These are phyloP conservation scores for Eutrema japonicum DNA, from an alignment of 345 rosid genomes.

Conservation along the genomic window DNA sequence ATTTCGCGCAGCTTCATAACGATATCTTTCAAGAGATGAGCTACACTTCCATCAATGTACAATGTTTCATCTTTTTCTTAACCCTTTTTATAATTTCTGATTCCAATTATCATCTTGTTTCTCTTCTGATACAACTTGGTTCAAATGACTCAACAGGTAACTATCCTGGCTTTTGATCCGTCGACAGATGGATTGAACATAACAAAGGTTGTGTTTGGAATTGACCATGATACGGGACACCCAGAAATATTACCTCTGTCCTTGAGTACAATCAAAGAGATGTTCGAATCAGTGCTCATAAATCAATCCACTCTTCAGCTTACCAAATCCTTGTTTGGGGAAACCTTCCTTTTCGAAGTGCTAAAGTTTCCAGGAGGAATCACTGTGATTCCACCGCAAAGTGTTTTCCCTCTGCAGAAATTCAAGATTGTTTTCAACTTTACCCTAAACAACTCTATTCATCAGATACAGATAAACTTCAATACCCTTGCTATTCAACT, in stretches of 20 bases:
- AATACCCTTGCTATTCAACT: constrained; percentile 66
- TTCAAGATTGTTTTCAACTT: constrained; percentile 82
- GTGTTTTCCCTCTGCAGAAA: constrained; percentile 78
- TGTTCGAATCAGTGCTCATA: constrained; percentile 60
- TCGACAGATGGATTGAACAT: constrained; percentile 53
- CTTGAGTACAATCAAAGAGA: constrained; percentile 63
- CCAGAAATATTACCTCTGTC: constrained; percentile 58
- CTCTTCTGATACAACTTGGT: constrained; percentile 31
- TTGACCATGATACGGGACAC: constrained; percentile 64
- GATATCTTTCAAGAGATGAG: constrained; percentile 79
- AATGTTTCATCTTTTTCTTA: constrained; percentile 18
- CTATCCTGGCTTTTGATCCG: constrained; percentile 60
- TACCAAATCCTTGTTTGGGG: constrained; percentile 73
- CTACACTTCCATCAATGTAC: constrained; percentile 61
- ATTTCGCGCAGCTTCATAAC: constrained; percentile 61
- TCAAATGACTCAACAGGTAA: constrained; percentile 60
- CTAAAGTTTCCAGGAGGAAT: constrained; percentile 79
- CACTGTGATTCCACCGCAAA: constrained; percentile 75
- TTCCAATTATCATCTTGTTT: neutral
- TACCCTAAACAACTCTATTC: constrained; percentile 73
- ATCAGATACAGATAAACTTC: constrained; percentile 68
- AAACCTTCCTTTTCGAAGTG: constrained; percentile 67
- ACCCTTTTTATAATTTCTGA: constrained; percentile 2
- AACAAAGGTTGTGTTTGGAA: constrained; percentile 78
- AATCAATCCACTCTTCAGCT: constrained; percentile 58